These are phyloP conservation scores for Alternaria triticina DNA, from an alignment of 2,329 filamentous ascomycete genomes.

Conservation along the genomic window DNA sequence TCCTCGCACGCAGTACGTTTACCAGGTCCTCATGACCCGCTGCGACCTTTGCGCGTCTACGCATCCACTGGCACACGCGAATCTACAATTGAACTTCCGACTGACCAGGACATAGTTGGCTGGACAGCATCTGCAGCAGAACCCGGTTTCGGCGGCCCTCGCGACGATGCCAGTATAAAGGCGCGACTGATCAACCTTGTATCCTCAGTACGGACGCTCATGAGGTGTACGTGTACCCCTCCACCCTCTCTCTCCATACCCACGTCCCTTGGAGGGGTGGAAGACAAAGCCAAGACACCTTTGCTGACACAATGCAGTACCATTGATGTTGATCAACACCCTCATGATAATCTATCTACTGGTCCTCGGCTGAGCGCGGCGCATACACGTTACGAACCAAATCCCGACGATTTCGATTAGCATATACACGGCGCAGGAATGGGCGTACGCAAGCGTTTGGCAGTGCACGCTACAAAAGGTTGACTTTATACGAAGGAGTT, in stretches of 20 bases:
- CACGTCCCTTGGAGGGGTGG: background rate
- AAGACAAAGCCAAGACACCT: background rate
- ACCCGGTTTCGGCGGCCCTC: constrained; percentile 75
- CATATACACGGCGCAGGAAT: constrained; percentile 5
- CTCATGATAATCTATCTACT: constrained; percentile 48
- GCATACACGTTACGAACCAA: constrained; percentile 5
- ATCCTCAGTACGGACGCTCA: constrained; percentile 85
- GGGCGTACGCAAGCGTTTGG: background rate
- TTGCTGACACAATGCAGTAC: constrained; percentile 38
- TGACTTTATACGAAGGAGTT: background rate
- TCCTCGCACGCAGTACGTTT: constrained; percentile 77
- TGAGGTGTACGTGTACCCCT: constrained; percentile 74
- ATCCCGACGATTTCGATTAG: constrained; percentile 5
- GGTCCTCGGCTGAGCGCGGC: constrained; percentile 40
- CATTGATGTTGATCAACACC: constrained; percentile 49
- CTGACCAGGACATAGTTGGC: constrained; percentile 65
- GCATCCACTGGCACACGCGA: background rate
- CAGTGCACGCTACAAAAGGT: background rate
- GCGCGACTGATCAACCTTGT: constrained; percentile 89
- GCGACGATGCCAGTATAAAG: constrained; percentile 79
- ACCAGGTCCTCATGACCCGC: background rate
- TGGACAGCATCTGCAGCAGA: constrained; percentile 75
- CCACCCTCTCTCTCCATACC: background rate
- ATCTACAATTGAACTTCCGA: constrained; percentile 8
- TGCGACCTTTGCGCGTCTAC: background rate